Conservation (phyloP, 2,329 filamentous ascomycete species). For the Botrytis byssoidea region DNA sequence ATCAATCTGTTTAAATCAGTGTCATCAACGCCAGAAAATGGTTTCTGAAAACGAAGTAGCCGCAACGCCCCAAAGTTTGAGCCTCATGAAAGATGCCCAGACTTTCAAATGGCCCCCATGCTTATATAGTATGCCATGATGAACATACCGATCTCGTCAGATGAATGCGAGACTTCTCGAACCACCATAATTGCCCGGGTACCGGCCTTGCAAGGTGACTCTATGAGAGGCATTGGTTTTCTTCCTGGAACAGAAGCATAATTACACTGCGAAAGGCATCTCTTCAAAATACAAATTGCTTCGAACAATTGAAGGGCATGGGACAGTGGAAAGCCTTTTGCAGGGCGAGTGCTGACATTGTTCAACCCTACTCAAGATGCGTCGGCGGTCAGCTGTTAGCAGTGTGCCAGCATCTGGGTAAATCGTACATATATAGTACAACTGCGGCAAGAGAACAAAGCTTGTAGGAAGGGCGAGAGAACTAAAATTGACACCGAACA, state of each 20-base stretch:
- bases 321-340: not conserved
- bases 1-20: not conserved
- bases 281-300: not conserved
- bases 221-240: too few relatives aligned
- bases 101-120: not conserved
- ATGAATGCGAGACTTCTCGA: conserved; percentile 1
- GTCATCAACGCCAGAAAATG: not conserved
- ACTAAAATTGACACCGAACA: conserved; percentile 1
- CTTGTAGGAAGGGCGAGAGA: not conserved
- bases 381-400: too few relatives aligned
- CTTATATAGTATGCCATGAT: not conserved
- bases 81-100: not conserved
- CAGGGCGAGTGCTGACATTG: not conserved
- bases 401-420: too few relatives aligned
- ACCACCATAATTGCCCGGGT: not conserved
- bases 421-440: not conserved
- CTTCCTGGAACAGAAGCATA: not conserved
- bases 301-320: not conserved
- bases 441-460: not conserved
- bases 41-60: not conserved
- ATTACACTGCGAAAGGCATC: not conserved
- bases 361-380: not conserved
- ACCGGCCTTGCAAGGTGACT: not conserved
- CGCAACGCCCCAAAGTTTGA: not conserved
- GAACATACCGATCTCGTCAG: not conserved